Conservation (phyloP, 495 filamentous ascomycete species). For the Neurospora cerealis region DNA sequence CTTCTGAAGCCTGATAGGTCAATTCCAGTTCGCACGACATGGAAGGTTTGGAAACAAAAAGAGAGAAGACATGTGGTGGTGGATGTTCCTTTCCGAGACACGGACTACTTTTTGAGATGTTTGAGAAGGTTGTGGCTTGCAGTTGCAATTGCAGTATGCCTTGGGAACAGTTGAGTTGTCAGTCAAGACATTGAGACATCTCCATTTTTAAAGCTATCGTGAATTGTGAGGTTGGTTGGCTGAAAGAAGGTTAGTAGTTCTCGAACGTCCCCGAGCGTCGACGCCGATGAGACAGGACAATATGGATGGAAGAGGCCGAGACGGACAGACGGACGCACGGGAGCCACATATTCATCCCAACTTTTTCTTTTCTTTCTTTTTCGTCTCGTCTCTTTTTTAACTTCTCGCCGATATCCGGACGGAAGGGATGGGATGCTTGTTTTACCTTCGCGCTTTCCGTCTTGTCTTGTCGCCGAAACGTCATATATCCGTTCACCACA, state of each 20-base stretch:
- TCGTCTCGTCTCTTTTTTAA: background rate
- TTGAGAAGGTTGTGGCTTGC: background rate
- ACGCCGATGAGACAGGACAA: background rate
- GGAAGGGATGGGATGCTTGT: background rate
- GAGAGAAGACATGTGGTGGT: background rate
- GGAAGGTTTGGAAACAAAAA: background rate
- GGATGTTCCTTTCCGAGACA: background rate
- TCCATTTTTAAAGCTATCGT: background rate
- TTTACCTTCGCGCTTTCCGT: background rate
- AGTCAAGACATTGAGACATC: background rate
- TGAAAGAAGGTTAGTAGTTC: background rate
- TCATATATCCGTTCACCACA: background rate
- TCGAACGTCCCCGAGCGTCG: background rate
- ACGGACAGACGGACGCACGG: background rate
- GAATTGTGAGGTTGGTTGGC: background rate
- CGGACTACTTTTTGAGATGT: background rate
- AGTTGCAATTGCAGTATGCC: background rate
- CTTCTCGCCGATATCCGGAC: background rate
- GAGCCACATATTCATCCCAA: background rate
- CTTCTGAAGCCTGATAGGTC: background rate
- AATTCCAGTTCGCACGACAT: background rate
- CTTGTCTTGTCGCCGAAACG: background rate
- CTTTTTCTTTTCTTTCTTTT: background rate
- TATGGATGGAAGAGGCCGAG: background rate
- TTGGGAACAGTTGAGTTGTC: background rate